Evolutionary conservation across 2,329 filamentous ascomycete genomes (phyloP).

Genomic region (Pseudogymnoascus sp.): DNA sequence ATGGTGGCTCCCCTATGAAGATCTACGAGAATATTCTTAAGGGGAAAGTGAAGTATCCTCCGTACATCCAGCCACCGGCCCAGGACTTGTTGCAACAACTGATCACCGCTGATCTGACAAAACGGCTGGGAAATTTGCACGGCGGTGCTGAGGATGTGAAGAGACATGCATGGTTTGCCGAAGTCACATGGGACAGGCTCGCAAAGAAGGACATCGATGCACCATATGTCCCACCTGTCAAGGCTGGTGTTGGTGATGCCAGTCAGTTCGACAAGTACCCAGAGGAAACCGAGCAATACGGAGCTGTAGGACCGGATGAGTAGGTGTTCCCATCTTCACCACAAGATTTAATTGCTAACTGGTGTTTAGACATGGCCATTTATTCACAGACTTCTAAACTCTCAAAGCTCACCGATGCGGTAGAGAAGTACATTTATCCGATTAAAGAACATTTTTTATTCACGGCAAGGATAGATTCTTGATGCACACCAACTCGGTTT

Average conservation of each 20-base stretch:
- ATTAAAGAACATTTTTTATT: conserved; percentile 12
- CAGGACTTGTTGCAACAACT: conserved; percentile 87
- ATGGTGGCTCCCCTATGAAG: conserved; percentile 94
- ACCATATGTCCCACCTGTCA: conserved; percentile 92
- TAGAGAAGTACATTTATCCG: conserved; percentile 4
- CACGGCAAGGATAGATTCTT: background rate
- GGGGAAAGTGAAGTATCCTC: conserved; percentile 91
- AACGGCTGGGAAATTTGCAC: conserved; percentile 89
- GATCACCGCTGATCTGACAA: conserved; percentile 91
- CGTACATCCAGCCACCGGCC: conserved; percentile 90
- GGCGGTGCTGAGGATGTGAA: conserved; percentile 89
- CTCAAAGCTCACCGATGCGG: background rate
- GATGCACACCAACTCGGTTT: background rate
- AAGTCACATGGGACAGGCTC: conserved; percentile 95
- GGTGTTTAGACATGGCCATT: conserved; percentile 5
- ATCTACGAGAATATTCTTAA: conserved; percentile 99
- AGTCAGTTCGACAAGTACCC: conserved; percentile 98
- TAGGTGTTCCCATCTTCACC: conserved; percentile 48
- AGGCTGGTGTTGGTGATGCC: conserved; percentile 87
- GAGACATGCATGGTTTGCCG: conserved; percentile 90
- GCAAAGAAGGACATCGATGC: conserved; percentile 96
- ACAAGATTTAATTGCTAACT: background rate
- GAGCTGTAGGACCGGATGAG: conserved; percentile 72
- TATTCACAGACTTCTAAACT: conserved; percentile 14
- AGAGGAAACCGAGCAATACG: conserved; percentile 92